Evolutionary conservation across 352 stramenopile genomes (phyloP).

Genomic region (Phytophthora kernoviae): DNA sequence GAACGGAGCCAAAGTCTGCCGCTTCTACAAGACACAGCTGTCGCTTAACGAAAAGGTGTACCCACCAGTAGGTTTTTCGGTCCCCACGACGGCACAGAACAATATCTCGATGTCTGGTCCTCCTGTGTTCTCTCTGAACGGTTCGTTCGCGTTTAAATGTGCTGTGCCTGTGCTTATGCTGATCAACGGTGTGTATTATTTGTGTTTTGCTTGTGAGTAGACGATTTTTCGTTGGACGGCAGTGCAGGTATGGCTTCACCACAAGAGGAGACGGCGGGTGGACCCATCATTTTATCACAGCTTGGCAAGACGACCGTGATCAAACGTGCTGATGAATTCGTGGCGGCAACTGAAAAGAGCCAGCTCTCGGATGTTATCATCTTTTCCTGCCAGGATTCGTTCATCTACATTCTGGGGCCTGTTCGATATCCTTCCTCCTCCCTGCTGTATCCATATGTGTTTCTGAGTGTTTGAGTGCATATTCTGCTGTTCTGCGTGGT

Average conservation of each 20-base stretch:
- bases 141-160: conserved; percentile 13
- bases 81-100: conserved; percentile 29
- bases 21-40: conserved; percentile 78
- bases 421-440: conserved; percentile 86
- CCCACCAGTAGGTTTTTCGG: conserved; percentile 71
- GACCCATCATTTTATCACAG: conserved; percentile 63
- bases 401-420: conserved; percentile 95
- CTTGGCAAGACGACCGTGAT: conserved; percentile 81
- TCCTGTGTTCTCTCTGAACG: conserved; percentile 41
- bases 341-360: conserved; percentile 27
- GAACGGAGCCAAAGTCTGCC: conserved; percentile 65
- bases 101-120: conserved; percentile 25
- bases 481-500: conserved; percentile 1
- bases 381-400: conserved; percentile 93
- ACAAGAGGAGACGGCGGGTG: conserved; percentile 27
- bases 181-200: conserved; percentile 12
- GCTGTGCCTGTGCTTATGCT: neutral
- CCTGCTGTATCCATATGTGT: conserved; percentile 4
- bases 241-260: conserved; percentile 13
- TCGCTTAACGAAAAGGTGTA: conserved; percentile 84
- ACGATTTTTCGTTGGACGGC: conserved; percentile 51
- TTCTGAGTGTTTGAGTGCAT: conserved; percentile 3
- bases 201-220: conserved; percentile 19
- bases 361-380: conserved; percentile 78
- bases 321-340: conserved; percentile 74